phyloP scores from a whole-genome alignment of 2,329 filamentous ascomycete species.

The Cryphonectria naterciae region DNA sequence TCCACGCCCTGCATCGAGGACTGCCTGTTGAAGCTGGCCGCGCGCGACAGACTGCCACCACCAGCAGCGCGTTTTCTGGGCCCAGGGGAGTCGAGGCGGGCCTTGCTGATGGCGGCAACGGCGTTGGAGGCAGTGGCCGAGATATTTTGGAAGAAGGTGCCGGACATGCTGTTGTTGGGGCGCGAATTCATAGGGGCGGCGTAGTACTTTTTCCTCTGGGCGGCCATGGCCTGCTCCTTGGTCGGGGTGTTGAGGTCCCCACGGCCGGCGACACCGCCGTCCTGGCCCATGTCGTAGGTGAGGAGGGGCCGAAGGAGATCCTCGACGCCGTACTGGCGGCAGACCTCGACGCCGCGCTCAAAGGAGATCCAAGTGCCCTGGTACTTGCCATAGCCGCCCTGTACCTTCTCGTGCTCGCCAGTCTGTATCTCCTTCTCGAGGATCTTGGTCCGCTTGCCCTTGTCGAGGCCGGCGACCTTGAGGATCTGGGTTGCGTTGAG shows the following conservation, averaged over 20 bases:
- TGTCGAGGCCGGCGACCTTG: constrained; percentile 95
- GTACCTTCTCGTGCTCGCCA: constrained; percentile 96
- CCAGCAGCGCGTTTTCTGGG: constrained; percentile 59
- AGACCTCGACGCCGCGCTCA: constrained; percentile 88
- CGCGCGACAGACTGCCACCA: constrained; percentile 59
- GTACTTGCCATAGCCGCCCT: constrained; percentile 98
- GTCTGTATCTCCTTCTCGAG: constrained; percentile 97
- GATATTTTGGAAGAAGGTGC: constrained; percentile 97
- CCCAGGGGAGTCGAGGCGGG: constrained; percentile 85
- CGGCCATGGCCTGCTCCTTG: constrained; percentile 98
- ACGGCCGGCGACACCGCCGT: constrained; percentile 71
- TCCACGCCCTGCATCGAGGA: constrained; percentile 71
- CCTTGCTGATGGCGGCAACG: constrained; percentile 95
- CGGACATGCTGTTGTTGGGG: constrained; percentile 67
- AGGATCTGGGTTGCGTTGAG: constrained; percentile 98
- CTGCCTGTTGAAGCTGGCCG: constrained; percentile 72
- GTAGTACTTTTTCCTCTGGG: constrained; percentile 89
- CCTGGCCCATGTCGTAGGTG: constrained; percentile 79
- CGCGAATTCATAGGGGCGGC: constrained; percentile 73
- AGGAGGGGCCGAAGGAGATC: constrained; percentile 74
- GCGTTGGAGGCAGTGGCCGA: constrained; percentile 91
- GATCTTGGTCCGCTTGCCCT: constrained; percentile 96
- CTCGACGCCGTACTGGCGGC: constrained; percentile 77
- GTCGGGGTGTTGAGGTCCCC: constrained; percentile 90
- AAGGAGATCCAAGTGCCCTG: constrained; percentile 99